Evolutionary conservation across 2,329 filamentous ascomycete genomes (phyloP).

Genomic region (Xylariaceae sp.): DNA sequence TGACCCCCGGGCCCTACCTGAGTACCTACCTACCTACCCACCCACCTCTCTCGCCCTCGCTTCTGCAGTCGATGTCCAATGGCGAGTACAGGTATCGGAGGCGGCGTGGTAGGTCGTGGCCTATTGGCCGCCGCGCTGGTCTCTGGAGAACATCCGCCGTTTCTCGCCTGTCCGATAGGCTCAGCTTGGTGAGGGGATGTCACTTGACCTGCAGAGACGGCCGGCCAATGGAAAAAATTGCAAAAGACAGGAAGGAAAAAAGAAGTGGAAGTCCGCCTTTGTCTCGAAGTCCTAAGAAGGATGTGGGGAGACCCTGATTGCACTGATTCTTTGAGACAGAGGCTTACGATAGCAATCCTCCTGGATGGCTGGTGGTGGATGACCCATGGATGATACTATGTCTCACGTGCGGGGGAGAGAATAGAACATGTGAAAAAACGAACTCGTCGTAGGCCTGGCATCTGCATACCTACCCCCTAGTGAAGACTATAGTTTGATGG

Average conservation of each 20-base stretch:
- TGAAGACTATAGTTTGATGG: neutral
- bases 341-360: neutral
- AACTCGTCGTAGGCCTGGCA: neutral
- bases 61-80: neutral
- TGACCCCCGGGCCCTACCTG: neutral
- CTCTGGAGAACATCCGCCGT: neutral
- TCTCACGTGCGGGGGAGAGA: neutral
- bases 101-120: no score
- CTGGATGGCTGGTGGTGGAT: neutral
- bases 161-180: neutral
- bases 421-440: neutral
- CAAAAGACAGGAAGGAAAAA: neutral
- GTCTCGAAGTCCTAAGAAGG: neutral
- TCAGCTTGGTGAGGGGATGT: neutral
- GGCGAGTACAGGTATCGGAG: neutral
- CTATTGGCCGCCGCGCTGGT: neutral
- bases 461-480: neutral
- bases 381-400: neutral
- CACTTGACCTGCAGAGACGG: neutral
- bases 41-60: neutral
- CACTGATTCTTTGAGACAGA: neutral
- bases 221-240: neutral
- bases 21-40: no score
- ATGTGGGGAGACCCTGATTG: neutral
- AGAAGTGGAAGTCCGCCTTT: neutral